A percentile compares a stretch with the other conserved stretches of the same genome.
phyloP scores from a whole-genome alignment of 1,284 basidiomycete species.

The Singerocomus inundabilis region DNA sequence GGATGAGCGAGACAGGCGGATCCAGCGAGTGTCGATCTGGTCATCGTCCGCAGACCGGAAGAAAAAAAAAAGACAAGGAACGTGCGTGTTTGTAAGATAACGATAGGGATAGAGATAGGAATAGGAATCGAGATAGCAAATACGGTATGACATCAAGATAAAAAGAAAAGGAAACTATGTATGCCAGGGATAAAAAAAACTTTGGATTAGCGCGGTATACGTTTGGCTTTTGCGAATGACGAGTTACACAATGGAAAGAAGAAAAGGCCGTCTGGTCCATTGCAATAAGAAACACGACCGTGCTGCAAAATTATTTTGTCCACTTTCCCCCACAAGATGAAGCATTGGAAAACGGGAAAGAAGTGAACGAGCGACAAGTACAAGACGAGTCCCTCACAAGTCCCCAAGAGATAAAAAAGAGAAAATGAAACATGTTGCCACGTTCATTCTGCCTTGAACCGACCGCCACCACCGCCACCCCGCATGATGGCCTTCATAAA shows the following conservation, averaged over 20 bases:
- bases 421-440: background rate
- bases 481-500: conserved; percentile 90
- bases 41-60: conserved; percentile 3
- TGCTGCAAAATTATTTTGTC: background rate
- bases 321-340: conserved; percentile 15
- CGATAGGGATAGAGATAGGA: conserved; percentile 4
- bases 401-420: background rate
- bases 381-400: conserved; percentile 9
- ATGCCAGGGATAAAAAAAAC: background rate
- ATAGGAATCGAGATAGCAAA: background rate
- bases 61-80: background rate
- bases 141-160: background rate
- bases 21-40: conserved; percentile 9
- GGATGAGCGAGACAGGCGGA: background rate
- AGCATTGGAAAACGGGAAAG: conserved; percentile 13
- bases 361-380: conserved; percentile 1
- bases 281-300: background rate
- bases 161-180: background rate
- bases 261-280: conserved; percentile 5
- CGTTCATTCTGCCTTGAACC: conserved; percentile 52
- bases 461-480: conserved; percentile 67
- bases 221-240: conserved; percentile 10
- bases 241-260: conserved; percentile 1
- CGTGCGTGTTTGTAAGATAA: conserved; percentile 7
- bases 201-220: conserved; percentile 25